These are phyloP conservation scores for Polychytrium aggregatum DNA, from an alignment of 192 early-diverging fungal genomes.

Conservation along the genomic window DNA sequence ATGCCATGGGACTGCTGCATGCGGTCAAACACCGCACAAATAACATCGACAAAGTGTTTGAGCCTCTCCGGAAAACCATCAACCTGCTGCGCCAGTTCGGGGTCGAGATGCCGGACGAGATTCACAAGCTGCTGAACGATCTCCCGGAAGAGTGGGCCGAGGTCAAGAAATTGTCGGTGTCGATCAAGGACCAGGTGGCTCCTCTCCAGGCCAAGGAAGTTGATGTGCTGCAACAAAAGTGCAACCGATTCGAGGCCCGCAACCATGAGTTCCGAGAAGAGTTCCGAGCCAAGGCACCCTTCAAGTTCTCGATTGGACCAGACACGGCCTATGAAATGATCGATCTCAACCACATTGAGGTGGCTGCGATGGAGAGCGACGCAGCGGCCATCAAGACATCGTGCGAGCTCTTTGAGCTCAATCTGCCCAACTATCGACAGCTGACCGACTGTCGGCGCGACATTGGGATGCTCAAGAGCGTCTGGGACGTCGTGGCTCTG, in stretches of 20 bases:
- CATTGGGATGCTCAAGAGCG: slow-evolving; percentile 47
- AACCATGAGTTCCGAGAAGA: slow-evolving; percentile 57
- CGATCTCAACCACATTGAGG: slow-evolving; percentile 40
- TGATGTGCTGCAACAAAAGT: slow-evolving; percentile 54
- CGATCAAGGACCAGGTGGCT: slow-evolving; percentile 51
- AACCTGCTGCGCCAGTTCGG: slow-evolving; percentile 50
- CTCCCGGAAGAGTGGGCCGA: slow-evolving; percentile 57
- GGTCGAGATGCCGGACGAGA: slow-evolving; percentile 54
- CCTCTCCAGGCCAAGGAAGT: slow-evolving; percentile 55
- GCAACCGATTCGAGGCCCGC: slow-evolving; percentile 51
- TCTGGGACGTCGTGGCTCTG: slow-evolving; percentile 53
- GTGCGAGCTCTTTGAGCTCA: slow-evolving; percentile 57
- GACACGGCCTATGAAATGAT: slow-evolving; percentile 36
- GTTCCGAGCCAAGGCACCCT: slow-evolving; percentile 59
- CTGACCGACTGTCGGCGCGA: slow-evolving; percentile 47
- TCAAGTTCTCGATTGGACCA: slow-evolving; percentile 48
- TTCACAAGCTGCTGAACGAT: slow-evolving; percentile 53
- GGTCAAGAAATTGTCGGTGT: slow-evolving; percentile 46
- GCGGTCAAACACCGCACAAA: slow-evolving; percentile 44
- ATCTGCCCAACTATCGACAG: slow-evolving; percentile 47
- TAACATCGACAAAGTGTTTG: slow-evolving; percentile 51
- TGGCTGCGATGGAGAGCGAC: slow-evolving; percentile 48
- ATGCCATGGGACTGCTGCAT: slow-evolving; percentile 50
- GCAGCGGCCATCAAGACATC: slow-evolving; percentile 38
- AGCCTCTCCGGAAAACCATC: slow-evolving; percentile 53